Percentiles rank a stretch among this genome's conserved stretches.
Conservation (phyloP, 2,329 filamentous ascomycete species). For the Penicillium sp. region DNA sequence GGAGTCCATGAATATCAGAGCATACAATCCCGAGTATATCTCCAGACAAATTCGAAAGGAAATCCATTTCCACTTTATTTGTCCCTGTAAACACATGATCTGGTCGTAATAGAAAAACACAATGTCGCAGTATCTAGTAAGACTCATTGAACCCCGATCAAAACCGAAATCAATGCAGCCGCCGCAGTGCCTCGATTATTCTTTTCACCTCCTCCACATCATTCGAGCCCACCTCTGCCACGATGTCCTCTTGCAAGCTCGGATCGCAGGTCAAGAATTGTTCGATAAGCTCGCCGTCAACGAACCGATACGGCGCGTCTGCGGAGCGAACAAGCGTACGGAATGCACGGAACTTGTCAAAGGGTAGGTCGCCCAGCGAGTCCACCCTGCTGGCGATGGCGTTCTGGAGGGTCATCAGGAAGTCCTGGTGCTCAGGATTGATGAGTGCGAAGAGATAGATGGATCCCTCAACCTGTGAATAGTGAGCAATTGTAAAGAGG, state of each 20-base stretch:
- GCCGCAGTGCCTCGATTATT: slow-evolving; percentile 55
- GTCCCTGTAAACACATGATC: neutral
- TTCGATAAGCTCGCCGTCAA: slow-evolving; percentile 90
- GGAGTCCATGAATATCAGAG: neutral
- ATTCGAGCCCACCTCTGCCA: slow-evolving; percentile 49
- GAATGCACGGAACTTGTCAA: slow-evolving; percentile 77
- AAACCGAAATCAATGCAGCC: slow-evolving; percentile 40
- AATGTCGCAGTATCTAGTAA: neutral
- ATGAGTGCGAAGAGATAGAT: slow-evolving; percentile 88
- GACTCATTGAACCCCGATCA: neutral
- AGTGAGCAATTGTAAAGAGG: neutral
- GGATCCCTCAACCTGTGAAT: slow-evolving; percentile 72
- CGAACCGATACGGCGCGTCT: slow-evolving; percentile 75
- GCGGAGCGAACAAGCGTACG: slow-evolving; percentile 65
- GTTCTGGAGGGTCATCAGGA: slow-evolving; percentile 76
- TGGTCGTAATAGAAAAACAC: neutral
- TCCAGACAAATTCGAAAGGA: no score
- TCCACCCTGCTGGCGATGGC: slow-evolving; percentile 63
- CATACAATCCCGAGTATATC: neutral
- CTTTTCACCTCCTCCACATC: slow-evolving; percentile 57
- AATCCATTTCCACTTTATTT: neutral
- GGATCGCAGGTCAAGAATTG: slow-evolving; percentile 70
- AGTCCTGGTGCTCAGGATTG: slow-evolving; percentile 64
- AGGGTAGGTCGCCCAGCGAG: slow-evolving; percentile 68
- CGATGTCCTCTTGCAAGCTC: slow-evolving; percentile 52